These are phyloP conservation scores for Niveomyces coronatus DNA, from an alignment of 2,329 filamentous ascomycete species.

Conservation along the genomic window DNA sequence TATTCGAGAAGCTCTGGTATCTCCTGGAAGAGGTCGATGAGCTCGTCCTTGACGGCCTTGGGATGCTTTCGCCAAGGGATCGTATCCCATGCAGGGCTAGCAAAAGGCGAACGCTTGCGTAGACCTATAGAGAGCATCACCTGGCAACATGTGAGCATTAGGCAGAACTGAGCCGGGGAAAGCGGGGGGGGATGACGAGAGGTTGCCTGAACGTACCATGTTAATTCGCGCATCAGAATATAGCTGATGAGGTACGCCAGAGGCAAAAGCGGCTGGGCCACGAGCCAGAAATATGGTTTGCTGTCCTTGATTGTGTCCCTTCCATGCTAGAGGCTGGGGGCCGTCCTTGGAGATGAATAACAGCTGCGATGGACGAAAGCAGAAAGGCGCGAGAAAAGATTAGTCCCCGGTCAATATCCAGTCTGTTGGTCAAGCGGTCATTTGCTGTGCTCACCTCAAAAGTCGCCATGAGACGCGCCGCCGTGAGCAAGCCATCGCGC, in stretches of 20 bases:
- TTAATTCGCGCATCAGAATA: slow-evolving; percentile 15
- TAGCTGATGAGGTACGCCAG: slow-evolving; percentile 13
- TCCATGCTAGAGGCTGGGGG: slow-evolving; percentile 10
- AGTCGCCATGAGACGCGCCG: slow-evolving; percentile 12
- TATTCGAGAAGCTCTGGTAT: slow-evolving; percentile 18
- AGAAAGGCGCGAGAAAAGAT: neutral
- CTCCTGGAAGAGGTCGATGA: slow-evolving; percentile 22
- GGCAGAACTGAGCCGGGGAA: neutral
- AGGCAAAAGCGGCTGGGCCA: slow-evolving; percentile 10
- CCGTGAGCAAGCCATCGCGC: slow-evolving; percentile 11
- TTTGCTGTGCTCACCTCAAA: slow-evolving; percentile 13
- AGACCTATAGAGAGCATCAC: slow-evolving; percentile 12
- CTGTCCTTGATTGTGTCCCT: slow-evolving; percentile 12
- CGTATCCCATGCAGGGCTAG: slow-evolving; percentile 21
- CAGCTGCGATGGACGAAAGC: slow-evolving; percentile 1
- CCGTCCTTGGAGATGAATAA: slow-evolving; percentile 13
- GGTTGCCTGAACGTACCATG: slow-evolving; percentile 9
- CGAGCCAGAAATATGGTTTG: slow-evolving; percentile 11
- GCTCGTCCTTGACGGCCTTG: slow-evolving; percentile 20
- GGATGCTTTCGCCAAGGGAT: slow-evolving; percentile 21
- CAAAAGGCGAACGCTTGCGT: slow-evolving; percentile 16
- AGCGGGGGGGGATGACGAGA: neutral
- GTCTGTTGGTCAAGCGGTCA: neutral
- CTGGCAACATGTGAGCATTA: neutral
- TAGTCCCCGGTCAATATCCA: slow-evolving; percentile 4